These are phyloP conservation scores for Gamarada debralockiae DNA, from an alignment of 495 filamentous ascomycete species.

Conservation along the genomic window DNA sequence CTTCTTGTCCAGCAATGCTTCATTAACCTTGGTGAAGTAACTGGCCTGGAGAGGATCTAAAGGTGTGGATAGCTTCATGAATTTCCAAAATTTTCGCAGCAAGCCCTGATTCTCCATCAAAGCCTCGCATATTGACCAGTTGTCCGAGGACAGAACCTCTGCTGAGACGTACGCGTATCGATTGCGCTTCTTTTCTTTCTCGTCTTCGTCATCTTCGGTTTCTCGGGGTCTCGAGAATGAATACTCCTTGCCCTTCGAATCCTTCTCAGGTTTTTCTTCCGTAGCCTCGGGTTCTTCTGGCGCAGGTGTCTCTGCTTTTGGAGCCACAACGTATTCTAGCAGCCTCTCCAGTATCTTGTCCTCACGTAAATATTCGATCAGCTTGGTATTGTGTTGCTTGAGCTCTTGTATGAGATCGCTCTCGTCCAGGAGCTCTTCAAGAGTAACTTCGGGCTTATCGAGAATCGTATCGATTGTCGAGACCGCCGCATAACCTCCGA, in stretches of 20 bases:
- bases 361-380: slow-evolving; percentile 92
- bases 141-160: slow-evolving; percentile 92
- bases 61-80: slow-evolving; percentile 72
- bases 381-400: slow-evolving; percentile 96
- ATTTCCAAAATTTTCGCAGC: slow-evolving; percentile 85
- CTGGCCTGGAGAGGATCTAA: slow-evolving; percentile 90
- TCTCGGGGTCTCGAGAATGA: slow-evolving; percentile 43
- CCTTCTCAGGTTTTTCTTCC: slow-evolving; percentile 27
- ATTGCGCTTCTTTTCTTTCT: slow-evolving; percentile 78
- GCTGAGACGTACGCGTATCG: slow-evolving; percentile 90
- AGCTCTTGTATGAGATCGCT: slow-evolving; percentile 94
- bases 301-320: slow-evolving; percentile 56
- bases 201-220: slow-evolving; percentile 60
- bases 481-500: slow-evolving; percentile 96
- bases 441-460: slow-evolving; percentile 88
- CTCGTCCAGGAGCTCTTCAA: slow-evolving; percentile 95
- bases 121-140: slow-evolving; percentile 92
- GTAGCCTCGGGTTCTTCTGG: slow-evolving; percentile 51
- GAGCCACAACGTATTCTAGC: slow-evolving; percentile 86
- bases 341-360: slow-evolving; percentile 81
- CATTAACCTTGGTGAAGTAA: slow-evolving; percentile 98
- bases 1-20: slow-evolving; percentile 93
- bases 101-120: slow-evolving; percentile 78
- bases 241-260: slow-evolving; percentile 43
- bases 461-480: slow-evolving; percentile 95